phyloP scores from a whole-genome alignment of 73 alveolate species.

The Paramecium sonneborni region DNA sequence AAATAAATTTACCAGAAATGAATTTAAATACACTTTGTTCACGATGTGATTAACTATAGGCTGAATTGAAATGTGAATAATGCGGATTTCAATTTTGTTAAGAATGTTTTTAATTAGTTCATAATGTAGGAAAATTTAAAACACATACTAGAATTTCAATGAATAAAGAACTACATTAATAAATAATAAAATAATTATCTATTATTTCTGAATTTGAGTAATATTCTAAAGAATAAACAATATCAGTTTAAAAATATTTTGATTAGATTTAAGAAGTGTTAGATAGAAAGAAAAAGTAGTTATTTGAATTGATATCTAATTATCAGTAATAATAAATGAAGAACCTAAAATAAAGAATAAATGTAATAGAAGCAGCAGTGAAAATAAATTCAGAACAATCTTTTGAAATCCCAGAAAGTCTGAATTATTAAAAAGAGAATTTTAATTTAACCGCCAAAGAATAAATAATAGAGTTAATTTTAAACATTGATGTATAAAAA shows the following conservation, averaged over 20 bases:
- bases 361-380: neutral
- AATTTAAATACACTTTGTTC: neutral
- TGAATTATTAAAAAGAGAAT: neutral
- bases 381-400: constrained; percentile 21
- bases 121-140: neutral
- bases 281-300: neutral
- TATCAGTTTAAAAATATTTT: neutral
- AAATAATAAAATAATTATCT: neutral
- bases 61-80: neutral
- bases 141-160: neutral
- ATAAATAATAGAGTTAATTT: neutral
- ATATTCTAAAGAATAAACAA: neutral
- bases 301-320: neutral
- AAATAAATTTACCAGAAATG: neutral
- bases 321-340: neutral
- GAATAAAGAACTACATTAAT: neutral
- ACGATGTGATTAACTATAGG: neutral
- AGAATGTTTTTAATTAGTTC: neutral
- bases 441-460: constrained; percentile 1
- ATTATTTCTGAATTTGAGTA: neutral
- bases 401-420: neutral
- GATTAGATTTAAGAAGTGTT: neutral
- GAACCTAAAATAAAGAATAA: neutral
- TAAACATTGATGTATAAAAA: neutral
- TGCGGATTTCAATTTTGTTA: neutral